Evolutionary conservation across 2,329 filamentous ascomycete species (phyloP).

Genomic region (Pseudocercospora crystallina): DNA sequence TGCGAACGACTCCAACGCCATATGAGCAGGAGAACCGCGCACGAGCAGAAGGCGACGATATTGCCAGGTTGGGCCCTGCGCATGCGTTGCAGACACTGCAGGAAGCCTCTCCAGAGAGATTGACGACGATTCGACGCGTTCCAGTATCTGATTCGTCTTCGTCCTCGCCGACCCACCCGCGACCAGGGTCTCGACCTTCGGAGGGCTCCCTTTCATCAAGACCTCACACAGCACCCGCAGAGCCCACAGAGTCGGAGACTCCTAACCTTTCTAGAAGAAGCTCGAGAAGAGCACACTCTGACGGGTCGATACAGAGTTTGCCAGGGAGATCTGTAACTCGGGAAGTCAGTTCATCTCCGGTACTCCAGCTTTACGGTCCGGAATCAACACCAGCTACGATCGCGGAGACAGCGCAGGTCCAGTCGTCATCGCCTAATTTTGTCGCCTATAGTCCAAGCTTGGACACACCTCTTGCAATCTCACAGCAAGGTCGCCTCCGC

Average conservation of each 20-base stretch:
- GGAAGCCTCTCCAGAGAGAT: constrained; percentile 29
- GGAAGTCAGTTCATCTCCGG: constrained; percentile 18
- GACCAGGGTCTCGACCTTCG: constrained; percentile 16
- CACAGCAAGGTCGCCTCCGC: constrained; percentile 11
- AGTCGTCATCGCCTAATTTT: constrained; percentile 33
- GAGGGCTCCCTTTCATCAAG: constrained; percentile 15
- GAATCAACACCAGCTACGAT: constrained; percentile 18
- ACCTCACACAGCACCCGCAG: constrained; percentile 17
- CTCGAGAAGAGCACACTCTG: constrained; percentile 18
- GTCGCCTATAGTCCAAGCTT: constrained; percentile 28
- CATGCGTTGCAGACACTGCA: constrained; percentile 30
- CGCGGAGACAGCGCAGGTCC: constrained; percentile 19
- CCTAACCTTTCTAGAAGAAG: constrained; percentile 10
- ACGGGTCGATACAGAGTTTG: constrained; percentile 17
- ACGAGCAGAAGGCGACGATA: constrained; percentile 19
- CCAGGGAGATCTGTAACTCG: constrained; percentile 17
- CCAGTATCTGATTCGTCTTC: constrained; percentile 20
- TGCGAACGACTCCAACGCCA: constrained; percentile 32
- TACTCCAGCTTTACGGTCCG: constrained; percentile 13
- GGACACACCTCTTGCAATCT: constrained; percentile 13
- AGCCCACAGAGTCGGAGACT: constrained; percentile 14
- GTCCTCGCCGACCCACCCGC: constrained; percentile 19
- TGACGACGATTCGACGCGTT: constrained; percentile 23
- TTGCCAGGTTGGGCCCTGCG: constrained; percentile 18
- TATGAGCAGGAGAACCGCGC: constrained; percentile 26